Evolutionary conservation across 2,329 filamentous ascomycete genomes (phyloP).

Genomic region (Fusarium newnesense): DNA sequence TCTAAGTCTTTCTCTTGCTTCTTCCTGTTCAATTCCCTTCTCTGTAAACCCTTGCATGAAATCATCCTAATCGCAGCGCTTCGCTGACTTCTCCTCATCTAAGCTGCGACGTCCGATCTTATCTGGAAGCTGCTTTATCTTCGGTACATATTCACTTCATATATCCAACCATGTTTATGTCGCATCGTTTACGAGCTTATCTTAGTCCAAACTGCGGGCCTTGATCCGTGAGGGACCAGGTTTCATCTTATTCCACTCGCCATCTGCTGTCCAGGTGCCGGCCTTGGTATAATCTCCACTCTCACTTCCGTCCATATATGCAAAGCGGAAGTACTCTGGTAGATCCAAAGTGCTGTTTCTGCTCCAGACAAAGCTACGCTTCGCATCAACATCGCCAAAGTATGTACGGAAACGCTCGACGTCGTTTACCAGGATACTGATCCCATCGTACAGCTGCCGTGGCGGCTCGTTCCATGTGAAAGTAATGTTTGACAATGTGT

Average conservation of each 20-base stretch:
- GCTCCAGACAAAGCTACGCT: slow-evolving; percentile 67
- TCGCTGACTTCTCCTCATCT: background rate
- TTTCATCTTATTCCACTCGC: slow-evolving; percentile 74
- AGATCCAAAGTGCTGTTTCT: slow-evolving; percentile 56
- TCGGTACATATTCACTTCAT: background rate
- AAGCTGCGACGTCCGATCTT: background rate
- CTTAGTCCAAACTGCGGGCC: slow-evolving; percentile 39
- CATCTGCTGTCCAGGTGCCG: slow-evolving; percentile 72
- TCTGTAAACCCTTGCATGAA: too few species aligned
- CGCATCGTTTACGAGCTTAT: slow-evolving; percentile 33
- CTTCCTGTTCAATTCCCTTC: too few species aligned
- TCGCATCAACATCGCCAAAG: slow-evolving; percentile 63
- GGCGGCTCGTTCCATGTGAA: slow-evolving; percentile 63
- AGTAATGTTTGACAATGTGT: slow-evolving; percentile 70
- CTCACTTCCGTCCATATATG: slow-evolving; percentile 72
- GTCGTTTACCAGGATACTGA: slow-evolving; percentile 86
- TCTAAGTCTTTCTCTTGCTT: background rate
- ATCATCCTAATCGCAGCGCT: background rate
- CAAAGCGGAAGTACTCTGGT: slow-evolving; percentile 83
- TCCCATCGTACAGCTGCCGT: slow-evolving; percentile 71
- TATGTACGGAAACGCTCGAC: slow-evolving; percentile 83
- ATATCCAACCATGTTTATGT: background rate
- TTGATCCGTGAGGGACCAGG: slow-evolving; percentile 65
- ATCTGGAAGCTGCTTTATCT: background rate
- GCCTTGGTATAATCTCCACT: slow-evolving; percentile 80